Percentiles rank a stretch among this genome's conserved stretches.
These are phyloP conservation scores for Rhynchosporium secalis DNA, from an alignment of 2,329 filamentous ascomycete species.

Conservation along the genomic window DNA sequence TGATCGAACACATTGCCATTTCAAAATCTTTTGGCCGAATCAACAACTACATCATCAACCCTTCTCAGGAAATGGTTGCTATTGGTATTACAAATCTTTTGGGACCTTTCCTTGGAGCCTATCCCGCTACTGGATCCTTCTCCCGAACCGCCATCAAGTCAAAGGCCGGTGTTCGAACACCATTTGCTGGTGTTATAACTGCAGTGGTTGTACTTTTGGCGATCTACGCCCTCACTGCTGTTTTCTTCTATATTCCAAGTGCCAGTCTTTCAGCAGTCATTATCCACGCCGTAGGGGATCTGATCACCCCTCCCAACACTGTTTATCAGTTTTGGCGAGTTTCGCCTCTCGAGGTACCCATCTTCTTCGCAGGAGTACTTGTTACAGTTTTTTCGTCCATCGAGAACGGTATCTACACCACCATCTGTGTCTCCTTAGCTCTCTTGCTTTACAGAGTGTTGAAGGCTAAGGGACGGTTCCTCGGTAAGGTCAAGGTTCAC, in stretches of 20 bases:
- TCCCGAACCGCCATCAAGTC: slow-evolving; percentile 96
- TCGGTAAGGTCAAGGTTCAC: slow-evolving; percentile 81
- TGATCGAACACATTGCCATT: slow-evolving; percentile 96
- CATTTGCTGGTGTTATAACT: slow-evolving; percentile 86
- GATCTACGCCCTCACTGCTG: slow-evolving; percentile 81
- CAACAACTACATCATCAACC: slow-evolving; percentile 95
- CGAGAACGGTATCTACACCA: slow-evolving; percentile 89
- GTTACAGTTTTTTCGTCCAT: slow-evolving; percentile 87
- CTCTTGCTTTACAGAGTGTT: slow-evolving; percentile 82
- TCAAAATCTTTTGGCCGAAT: slow-evolving; percentile 94
- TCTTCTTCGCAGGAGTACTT: slow-evolving; percentile 91
- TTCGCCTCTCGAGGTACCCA: slow-evolving; percentile 83
- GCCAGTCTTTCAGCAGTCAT: slow-evolving; percentile 83
- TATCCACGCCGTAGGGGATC: slow-evolving; percentile 90
- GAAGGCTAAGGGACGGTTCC: slow-evolving; percentile 78
- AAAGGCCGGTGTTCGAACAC: slow-evolving; percentile 91
- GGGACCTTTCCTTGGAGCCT: slow-evolving; percentile 87
- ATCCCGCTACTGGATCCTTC: slow-evolving; percentile 93
- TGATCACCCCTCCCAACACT: slow-evolving; percentile 87
- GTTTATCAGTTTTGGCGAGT: slow-evolving; percentile 96
- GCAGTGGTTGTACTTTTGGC: slow-evolving; percentile 82
- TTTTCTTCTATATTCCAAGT: slow-evolving; percentile 92
- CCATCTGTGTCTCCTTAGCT: slow-evolving; percentile 73
- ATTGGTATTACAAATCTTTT: slow-evolving; percentile 90
- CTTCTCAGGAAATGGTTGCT: slow-evolving; percentile 92